phyloP scores from a whole-genome alignment of 2,329 filamentous ascomycete genomes.

The Talaromyces sp. region DNA sequence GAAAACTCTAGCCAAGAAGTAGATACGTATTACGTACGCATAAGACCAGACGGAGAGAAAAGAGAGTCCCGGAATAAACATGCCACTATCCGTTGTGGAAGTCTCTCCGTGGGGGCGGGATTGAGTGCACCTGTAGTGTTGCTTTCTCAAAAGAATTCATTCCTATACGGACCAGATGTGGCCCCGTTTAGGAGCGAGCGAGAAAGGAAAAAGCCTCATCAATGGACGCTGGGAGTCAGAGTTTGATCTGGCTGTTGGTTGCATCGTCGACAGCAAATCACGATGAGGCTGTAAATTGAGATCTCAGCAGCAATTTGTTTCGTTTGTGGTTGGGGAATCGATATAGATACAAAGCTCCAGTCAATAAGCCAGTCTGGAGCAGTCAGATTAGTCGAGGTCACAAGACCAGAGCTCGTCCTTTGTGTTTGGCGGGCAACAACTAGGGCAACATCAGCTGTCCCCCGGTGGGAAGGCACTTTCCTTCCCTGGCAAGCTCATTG shows the following conservation, averaged over 20 bases:
- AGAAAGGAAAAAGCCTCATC: background rate
- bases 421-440: background rate
- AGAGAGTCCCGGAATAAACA: background rate
- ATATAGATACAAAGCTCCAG: background rate
- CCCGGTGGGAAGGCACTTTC: background rate
- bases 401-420: background rate
- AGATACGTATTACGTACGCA: background rate
- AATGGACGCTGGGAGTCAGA: background rate
- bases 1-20: background rate
- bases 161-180: background rate
- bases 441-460: background rate
- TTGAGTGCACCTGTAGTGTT: background rate
- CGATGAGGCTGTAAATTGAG: background rate
- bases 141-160: background rate
- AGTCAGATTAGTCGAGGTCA: constrained; percentile 6
- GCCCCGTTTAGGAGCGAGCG: too few relatives aligned
- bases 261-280: background rate
- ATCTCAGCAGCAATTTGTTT: background rate
- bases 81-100: constrained; percentile 5
- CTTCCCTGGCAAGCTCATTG: background rate
- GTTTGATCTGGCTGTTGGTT: background rate
- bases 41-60: background rate
- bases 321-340: background rate
- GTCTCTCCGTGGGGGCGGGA: background rate
- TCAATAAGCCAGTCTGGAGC: background rate